Evolutionary conservation across 1,284 basidiomycete genomes (phyloP).

Genomic region (Rhodotorula mucilaginosa): DNA sequence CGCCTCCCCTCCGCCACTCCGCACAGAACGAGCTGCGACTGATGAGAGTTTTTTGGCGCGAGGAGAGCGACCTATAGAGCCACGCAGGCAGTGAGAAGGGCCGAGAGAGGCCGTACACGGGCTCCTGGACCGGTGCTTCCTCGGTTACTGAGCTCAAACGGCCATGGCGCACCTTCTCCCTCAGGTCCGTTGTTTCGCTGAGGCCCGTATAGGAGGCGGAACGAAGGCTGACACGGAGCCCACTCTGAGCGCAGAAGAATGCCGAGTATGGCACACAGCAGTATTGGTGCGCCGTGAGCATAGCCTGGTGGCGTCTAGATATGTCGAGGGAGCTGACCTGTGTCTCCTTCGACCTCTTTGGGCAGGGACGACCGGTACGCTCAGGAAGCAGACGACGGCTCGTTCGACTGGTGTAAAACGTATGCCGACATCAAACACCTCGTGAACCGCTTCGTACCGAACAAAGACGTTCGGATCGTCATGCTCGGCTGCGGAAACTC

Average conservation of each 20-base stretch:
- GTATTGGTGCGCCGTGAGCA: conserved; percentile 59
- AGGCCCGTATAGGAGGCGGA: neutral
- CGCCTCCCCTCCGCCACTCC: too few species aligned
- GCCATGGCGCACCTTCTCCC: neutral
- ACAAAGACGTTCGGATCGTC: conserved; percentile 66
- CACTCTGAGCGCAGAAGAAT: conserved; percentile 52
- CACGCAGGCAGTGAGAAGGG: too few species aligned
- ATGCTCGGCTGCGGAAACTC: conserved; percentile 93
- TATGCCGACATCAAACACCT: conserved; percentile 59
- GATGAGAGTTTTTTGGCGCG: too few species aligned
- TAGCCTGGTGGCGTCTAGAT: neutral
- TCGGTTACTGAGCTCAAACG: neutral
- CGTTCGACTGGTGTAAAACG: conserved; percentile 77
- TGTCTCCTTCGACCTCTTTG: conserved; percentile 46
- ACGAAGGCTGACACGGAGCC: neutral
- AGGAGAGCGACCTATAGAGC: too few species aligned
- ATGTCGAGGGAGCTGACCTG: neutral
- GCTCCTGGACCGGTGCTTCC: too few species aligned
- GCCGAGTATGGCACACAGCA: conserved; percentile 70
- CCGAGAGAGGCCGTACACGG: too few species aligned
- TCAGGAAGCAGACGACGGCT: conserved; percentile 60
- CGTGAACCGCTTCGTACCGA: conserved; percentile 62
- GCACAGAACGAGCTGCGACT: too few species aligned
- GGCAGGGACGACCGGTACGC: conserved; percentile 65
- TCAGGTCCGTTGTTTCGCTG: neutral